Evolutionary conservation across 31 red algal genomes (phyloP).

Genomic region (Odonthalia washingtoniensis): DNA sequence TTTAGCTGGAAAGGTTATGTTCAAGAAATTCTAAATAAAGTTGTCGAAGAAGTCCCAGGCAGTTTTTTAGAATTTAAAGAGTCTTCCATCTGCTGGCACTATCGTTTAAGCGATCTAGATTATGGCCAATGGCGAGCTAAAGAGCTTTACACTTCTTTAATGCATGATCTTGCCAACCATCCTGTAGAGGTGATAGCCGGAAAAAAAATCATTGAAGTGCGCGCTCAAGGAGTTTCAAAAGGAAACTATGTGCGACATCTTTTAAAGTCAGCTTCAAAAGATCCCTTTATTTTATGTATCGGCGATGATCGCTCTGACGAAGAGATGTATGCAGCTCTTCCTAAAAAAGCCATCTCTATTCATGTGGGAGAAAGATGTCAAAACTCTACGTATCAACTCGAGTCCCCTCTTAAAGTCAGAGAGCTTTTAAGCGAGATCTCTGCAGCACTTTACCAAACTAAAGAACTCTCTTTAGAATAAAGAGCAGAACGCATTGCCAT

Average conservation of each 20-base stretch:
- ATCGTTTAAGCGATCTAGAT: constrained; percentile 85
- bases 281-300: constrained; percentile 82
- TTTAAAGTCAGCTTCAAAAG: constrained; percentile 26
- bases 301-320: constrained; percentile 95
- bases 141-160: constrained; percentile 84
- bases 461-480: too few relatives aligned
- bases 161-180: constrained; percentile 72
- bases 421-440: too few relatives aligned
- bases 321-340: constrained; percentile 88
- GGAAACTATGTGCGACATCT: constrained; percentile 73
- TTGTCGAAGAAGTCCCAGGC: constrained; percentile 89
- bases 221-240: constrained; percentile 91
- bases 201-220: constrained; percentile 86
- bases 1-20: constrained; percentile 57
- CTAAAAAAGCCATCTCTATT: constrained; percentile 2
- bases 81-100: constrained; percentile 88
- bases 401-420: too few relatives aligned
- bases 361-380: too few relatives aligned
- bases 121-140: constrained; percentile 86
- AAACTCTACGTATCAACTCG: too few relatives aligned
- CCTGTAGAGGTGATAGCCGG: constrained; percentile 94
- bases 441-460: too few relatives aligned
- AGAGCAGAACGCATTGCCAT: too few relatives aligned
- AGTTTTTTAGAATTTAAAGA: constrained; percentile 88
- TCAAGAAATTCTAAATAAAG: constrained; percentile 68